Percentiles rank a stretch among this genome's conserved stretches.
These are phyloP conservation scores for Leptodermis oblonga DNA, from an alignment of 257 asterid genomes.

Conservation along the genomic window DNA sequence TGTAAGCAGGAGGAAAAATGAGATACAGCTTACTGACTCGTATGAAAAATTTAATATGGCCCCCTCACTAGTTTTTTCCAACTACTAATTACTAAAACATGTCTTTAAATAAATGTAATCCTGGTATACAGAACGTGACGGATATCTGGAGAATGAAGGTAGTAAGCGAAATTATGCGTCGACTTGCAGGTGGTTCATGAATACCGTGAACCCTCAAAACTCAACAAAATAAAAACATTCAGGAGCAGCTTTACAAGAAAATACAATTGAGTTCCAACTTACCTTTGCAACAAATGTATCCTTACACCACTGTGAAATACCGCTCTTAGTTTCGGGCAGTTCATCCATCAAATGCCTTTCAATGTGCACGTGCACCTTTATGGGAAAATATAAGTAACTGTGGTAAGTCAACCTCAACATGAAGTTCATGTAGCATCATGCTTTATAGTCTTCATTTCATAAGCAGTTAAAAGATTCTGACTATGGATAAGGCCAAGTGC, in stretches of 20 bases:
- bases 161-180: too few relatives aligned
- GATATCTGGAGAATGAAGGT: neutral
- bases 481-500: too few relatives aligned
- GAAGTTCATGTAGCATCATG: too few relatives aligned
- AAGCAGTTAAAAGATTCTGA: too few relatives aligned
- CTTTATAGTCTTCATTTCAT: too few relatives aligned
- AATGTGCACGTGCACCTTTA: constrained; percentile 76
- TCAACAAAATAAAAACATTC: neutral
- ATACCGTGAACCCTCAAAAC: neutral
- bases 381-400: constrained; percentile 1
- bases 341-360: constrained; percentile 61
- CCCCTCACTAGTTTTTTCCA: neutral
- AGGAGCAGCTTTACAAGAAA: neutral
- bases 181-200: neutral
- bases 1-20: neutral
- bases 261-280: constrained; percentile 1
- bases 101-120: neutral
- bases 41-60: too few relatives aligned
- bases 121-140: neutral
- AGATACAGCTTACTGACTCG: neutral
- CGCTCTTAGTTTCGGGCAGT: constrained; percentile 63
- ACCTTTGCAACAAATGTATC: constrained; percentile 78
- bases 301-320: constrained; percentile 87
- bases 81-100: neutral
- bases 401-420: too few relatives aligned